Percentiles rank a stretch among this genome's conserved stretches.
Conservation (phyloP, 345 rosid species). For the Pelargonium nanum region DNA sequence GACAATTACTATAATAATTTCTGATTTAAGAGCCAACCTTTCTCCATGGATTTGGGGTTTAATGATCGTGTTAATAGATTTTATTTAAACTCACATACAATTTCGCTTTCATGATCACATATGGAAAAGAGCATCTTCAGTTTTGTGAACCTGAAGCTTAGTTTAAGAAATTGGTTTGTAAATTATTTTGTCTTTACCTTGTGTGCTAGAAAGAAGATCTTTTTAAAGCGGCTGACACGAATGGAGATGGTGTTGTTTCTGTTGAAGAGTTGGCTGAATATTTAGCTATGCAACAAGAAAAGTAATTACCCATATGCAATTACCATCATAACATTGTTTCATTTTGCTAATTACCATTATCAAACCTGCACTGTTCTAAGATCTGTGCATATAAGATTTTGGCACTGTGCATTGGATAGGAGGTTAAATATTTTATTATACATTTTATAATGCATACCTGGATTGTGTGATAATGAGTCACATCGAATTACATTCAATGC, state of each 20-base stretch:
- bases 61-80: too few species aligned
- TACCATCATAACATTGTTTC: not conserved
- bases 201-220: slow-evolving; percentile 74
- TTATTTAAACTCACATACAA: too few species aligned
- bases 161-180: not conserved
- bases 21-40: too few species aligned
- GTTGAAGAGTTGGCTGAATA: slow-evolving; percentile 88
- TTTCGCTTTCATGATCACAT: not conserved
- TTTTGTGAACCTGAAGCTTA: not conserved
- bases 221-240: slow-evolving; percentile 78
- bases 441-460: too few species aligned
- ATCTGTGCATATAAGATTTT: too few species aligned
- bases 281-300: slow-evolving; percentile 76
- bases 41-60: too few species aligned
- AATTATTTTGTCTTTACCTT: slow-evolving; percentile 2
- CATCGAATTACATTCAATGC: too few species aligned
- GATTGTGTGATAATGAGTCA: too few species aligned
- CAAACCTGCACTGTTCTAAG: too few species aligned
- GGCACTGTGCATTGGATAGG: too few species aligned
- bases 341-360: not conserved
- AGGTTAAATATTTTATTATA: too few species aligned
- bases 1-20: too few species aligned
- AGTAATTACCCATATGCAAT: slow-evolving; percentile 34
- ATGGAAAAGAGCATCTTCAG: not conserved
- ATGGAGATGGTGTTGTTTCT: slow-evolving; percentile 81